These are phyloP conservation scores for Rhizopus arrhizus DNA, from an alignment of 371 early-diverging fungal genomes.

Conservation along the genomic window DNA sequence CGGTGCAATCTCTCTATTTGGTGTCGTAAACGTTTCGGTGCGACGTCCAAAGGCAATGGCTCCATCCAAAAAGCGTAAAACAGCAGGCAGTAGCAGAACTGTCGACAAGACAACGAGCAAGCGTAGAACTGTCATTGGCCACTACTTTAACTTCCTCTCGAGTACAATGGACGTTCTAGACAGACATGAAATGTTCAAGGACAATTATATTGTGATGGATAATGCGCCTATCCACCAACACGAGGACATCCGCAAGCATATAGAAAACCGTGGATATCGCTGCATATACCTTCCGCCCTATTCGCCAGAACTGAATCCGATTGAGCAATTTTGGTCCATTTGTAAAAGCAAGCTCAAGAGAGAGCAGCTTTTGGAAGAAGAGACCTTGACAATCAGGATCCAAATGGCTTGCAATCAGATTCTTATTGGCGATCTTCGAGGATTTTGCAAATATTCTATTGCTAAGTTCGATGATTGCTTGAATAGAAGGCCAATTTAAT, in stretches of 20 bases:
- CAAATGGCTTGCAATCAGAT: constrained; percentile 7
- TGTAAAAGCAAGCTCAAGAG: constrained; percentile 15
- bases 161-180: constrained; percentile 21
- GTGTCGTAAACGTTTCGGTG: not conserved
- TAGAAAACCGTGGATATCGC: constrained; percentile 24
- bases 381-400: constrained; percentile 9
- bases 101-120: constrained; percentile 16
- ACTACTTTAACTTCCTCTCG: constrained; percentile 23
- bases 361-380: constrained; percentile 15
- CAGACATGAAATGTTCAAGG: constrained; percentile 21
- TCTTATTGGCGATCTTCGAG: constrained; percentile 10
- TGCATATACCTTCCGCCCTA: constrained; percentile 24
- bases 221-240: constrained; percentile 15
- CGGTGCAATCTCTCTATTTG: constrained; percentile 1
- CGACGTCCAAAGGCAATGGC: not conserved
- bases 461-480: constrained; percentile 12
- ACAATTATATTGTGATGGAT: constrained; percentile 25
- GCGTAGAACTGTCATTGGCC: constrained; percentile 21
- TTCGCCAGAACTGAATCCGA: constrained; percentile 19
- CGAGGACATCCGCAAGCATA: constrained; percentile 18
- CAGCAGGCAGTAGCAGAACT: not conserved
- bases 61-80: constrained; percentile 7
- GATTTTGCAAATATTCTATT: constrained; percentile 12
- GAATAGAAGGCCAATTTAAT: constrained; percentile 14
- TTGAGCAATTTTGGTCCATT: constrained; percentile 22